Conservation (phyloP, 257 asterid genomes). For the Penstemon barbatus region DNA sequence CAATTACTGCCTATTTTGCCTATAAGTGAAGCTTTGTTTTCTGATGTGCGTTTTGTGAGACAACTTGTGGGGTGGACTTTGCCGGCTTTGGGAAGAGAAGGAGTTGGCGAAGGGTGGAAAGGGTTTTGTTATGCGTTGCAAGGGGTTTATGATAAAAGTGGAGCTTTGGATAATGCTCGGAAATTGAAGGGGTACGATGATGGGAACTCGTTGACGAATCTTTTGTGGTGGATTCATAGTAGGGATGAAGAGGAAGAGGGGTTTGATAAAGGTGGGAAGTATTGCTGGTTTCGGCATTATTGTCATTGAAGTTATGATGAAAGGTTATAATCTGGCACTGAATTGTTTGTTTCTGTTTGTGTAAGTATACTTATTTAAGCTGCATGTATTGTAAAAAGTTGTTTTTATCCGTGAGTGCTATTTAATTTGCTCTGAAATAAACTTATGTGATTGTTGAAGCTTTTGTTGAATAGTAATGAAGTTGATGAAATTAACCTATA, state of each 20-base stretch:
- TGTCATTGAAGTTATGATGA: constrained; percentile 38
- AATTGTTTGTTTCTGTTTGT: background rate
- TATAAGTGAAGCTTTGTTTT: constrained; percentile 67
- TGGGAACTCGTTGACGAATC: constrained; percentile 79
- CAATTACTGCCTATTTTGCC: constrained; percentile 81
- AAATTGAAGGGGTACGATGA: constrained; percentile 66
- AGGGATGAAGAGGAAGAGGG: constrained; percentile 45
- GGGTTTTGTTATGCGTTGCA: constrained; percentile 79
- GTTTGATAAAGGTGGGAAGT: constrained; percentile 40
- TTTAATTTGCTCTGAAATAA: background rate
- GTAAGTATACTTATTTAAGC: background rate
- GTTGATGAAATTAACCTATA: background rate
- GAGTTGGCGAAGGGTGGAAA: constrained; percentile 97
- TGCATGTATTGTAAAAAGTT: background rate
- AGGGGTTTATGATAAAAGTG: constrained; percentile 64
- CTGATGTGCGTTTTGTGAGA: constrained; percentile 55
- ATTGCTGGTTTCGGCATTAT: constrained; percentile 79
- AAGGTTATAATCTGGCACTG: background rate
- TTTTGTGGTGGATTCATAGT: constrained; percentile 90
- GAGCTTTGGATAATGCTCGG: constrained; percentile 52
- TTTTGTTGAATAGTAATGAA: constrained; percentile 7
- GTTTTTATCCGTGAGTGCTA: background rate
- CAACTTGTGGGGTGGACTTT: constrained; percentile 71
- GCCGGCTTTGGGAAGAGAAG: constrained; percentile 77
- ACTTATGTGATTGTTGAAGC: constrained; percentile 22